Evolutionary conservation across 352 stramenopile species (phyloP), one percentile per base, ranked within the genome.

Genomic region (Phytophthora boehmeriae): DNA sequence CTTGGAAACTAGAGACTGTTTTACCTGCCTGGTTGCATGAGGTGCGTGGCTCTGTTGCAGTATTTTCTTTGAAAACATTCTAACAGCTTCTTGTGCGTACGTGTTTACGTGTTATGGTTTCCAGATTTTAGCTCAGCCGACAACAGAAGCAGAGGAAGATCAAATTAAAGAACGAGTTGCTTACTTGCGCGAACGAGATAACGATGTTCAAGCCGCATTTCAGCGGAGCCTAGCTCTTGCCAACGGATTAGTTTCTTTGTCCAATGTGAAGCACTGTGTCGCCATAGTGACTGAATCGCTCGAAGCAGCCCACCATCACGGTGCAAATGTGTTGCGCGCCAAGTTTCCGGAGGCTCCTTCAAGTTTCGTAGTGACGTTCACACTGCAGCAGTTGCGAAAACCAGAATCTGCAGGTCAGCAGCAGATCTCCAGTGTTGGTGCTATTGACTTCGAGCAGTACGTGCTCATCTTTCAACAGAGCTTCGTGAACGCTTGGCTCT

Each of bases 401-500:
- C 2, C 38, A 9, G 47, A 53, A 11, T 47, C 47, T 25, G 38
- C 41, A 17, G 16, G 27, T 9, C 25, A 59, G 5, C 45, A 59
- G 5, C 45, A 46, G 36, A 14, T 61, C 3, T 22, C 50, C 22
- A 45, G 19, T 19, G 46, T 42, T 22, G 55, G 61, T 8, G 52
- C 62, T 22, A 23, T 75, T 8, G 61, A 77, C 25, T 32, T 47
- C 4, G 55, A 54, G 5, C 43, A 63, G n/a, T 77, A 68, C 30
- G 38, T 25, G 1, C 57, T 39, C 6, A 53, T 77, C 14, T 70
- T 65, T 8, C 57, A 60, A 8, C 63, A 70, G 5, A 66, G 60
- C 16, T 72, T 70, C 22, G 16, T 72, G 36, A 73, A 77, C 39
- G 46, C 52, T 5, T 71, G 60, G 66, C 35, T 77, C 1, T 61